These are phyloP conservation scores for Kuraishia ogatae DNA, from an alignment of 805 yeast genomes.

Conservation along the genomic window DNA sequence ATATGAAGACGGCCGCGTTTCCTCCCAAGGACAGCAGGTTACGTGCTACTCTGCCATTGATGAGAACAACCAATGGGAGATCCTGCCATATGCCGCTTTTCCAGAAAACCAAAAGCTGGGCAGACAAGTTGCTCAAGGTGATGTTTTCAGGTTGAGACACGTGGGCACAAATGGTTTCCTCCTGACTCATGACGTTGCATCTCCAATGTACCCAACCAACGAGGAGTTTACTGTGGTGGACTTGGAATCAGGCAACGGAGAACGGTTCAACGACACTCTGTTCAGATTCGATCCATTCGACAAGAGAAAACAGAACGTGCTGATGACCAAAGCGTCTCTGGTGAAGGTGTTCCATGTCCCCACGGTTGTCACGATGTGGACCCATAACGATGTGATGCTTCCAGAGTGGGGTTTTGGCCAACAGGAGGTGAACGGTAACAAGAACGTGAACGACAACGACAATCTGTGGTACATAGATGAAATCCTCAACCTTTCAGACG, in stretches of 20 bases:
- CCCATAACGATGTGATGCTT: slow-evolving; percentile 70
- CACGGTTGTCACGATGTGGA: slow-evolving; percentile 90
- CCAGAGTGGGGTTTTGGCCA: slow-evolving; percentile 96
- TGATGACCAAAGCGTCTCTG: slow-evolving; percentile 64
- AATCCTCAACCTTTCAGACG: slow-evolving; percentile 56
- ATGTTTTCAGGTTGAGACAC: slow-evolving; percentile 72
- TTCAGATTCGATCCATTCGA: slow-evolving; percentile 62
- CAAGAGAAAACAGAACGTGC: slow-evolving; percentile 37
- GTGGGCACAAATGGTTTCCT: slow-evolving; percentile 70
- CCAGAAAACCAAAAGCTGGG: slow-evolving; percentile 27
- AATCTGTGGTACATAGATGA: slow-evolving; percentile 73
- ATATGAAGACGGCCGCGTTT: slow-evolving; percentile 92
- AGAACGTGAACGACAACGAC: slow-evolving; percentile 57
- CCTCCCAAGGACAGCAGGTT: slow-evolving; percentile 92
- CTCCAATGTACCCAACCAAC: slow-evolving; percentile 85
- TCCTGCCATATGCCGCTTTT: slow-evolving; percentile 52
- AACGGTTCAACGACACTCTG: slow-evolving; percentile 62
- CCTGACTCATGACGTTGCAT: slow-evolving; percentile 92
- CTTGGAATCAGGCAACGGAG: slow-evolving; percentile 47
- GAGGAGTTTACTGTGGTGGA: slow-evolving; percentile 82
- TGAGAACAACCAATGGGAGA: slow-evolving; percentile 76
- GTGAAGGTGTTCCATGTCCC: slow-evolving; percentile 74
- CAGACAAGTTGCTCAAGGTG: slow-evolving; percentile 58
- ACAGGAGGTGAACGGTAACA: slow-evolving; percentile 93
- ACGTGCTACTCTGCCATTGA: slow-evolving; percentile 57